Base-by-base conservation (phyloP, 192 early-diverging fungal genomes). In the Cladochytrium replicatum region DNA sequence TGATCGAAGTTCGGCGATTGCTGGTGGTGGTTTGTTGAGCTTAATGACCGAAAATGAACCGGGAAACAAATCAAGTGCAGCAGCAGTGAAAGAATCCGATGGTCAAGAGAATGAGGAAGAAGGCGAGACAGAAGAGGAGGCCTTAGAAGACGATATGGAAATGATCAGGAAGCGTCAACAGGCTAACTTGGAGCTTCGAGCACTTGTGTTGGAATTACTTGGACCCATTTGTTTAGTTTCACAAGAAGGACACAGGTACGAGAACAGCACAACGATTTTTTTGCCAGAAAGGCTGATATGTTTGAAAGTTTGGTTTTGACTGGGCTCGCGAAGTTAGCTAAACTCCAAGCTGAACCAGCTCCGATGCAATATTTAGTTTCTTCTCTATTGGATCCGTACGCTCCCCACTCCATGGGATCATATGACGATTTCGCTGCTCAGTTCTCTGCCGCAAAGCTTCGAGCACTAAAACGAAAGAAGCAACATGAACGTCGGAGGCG, bases 191-290 rank as follows among this genome's bases (percentile, higher is more conserved):
- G 38, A 15, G 4, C 38, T 62, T 30, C 32, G 48, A 1, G 38
- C 53, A 1, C 48, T 53, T 17, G 54, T 50, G 4, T 48, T 54
- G 0, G 60, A 51, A 17, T 19, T 57, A 1, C 27, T 62, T 11
- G 60, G 60, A n/a, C 60, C 58, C 9, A 48, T 60, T 39, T 60
- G 58, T 29, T 29, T 60, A 40, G 37, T 60, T 3, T 60, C 58
- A 11, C 44, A 52, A 4, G 17, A 25, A 19, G 50, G 58, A 5
- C 50, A 44, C 11, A 32, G 32, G 54, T 55, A 26, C 46, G 54
- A 15, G 13, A 15, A 24, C n/a, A n/a, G 2, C 23, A 27, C 32
- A 22, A 21, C 0, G 55, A 42, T 29, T 56, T 57, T 55, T 44
- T 28, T 53, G 50, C 6, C 15, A n/a, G 25, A 6, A 29, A 41